Evolutionary conservation across 768 basidiomycete genomes (phyloP).

Genomic region (Podaxis rugospora): DNA sequence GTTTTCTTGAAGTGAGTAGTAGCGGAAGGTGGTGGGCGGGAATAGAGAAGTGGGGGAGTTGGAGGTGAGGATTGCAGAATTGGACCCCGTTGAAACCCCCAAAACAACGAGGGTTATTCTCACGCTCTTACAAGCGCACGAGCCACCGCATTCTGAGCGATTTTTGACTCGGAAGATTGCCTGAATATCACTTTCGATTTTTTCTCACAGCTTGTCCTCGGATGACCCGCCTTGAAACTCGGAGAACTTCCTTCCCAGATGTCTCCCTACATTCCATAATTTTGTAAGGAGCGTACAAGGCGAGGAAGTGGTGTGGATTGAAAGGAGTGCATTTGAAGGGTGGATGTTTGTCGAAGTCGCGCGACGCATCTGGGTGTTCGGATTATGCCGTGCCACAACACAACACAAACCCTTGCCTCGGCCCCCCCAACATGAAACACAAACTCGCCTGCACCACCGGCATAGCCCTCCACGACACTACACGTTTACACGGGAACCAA

Average conservation of each 20-base stretch:
- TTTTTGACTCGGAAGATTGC: slow-evolving; percentile 48
- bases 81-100: slow-evolving; percentile 33
- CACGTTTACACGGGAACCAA: not conserved
- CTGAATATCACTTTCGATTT: slow-evolving; percentile 27
- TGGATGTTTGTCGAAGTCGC: slow-evolving; percentile 13
- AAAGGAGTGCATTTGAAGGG: slow-evolving; percentile 13
- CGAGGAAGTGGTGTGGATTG: not conserved
- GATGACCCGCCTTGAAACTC: not conserved
- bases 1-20: slow-evolving; percentile 17
- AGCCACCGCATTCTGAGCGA: slow-evolving; percentile 45
- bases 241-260: not conserved
- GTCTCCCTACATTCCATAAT: not conserved
- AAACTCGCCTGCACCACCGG: not conserved
- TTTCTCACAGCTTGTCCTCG: slow-evolving; percentile 17
- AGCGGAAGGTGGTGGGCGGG: slow-evolving; percentile 27
- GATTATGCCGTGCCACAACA: slow-evolving; percentile 16
- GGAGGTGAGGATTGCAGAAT: slow-evolving; percentile 32
- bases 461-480: not conserved
- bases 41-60: slow-evolving; percentile 32
- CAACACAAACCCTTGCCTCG: slow-evolving; percentile 3
- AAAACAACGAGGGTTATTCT: slow-evolving; percentile 37
- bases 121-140: slow-evolving; percentile 45
- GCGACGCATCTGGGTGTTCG: slow-evolving; percentile 14
- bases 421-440: not conserved
- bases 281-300: not conserved